Evolutionary conservation across 1,284 basidiomycete genomes (phyloP), one percentile per base, ranked within the genome.

Genomic region (Stygiomarasmius scandens): DNA sequence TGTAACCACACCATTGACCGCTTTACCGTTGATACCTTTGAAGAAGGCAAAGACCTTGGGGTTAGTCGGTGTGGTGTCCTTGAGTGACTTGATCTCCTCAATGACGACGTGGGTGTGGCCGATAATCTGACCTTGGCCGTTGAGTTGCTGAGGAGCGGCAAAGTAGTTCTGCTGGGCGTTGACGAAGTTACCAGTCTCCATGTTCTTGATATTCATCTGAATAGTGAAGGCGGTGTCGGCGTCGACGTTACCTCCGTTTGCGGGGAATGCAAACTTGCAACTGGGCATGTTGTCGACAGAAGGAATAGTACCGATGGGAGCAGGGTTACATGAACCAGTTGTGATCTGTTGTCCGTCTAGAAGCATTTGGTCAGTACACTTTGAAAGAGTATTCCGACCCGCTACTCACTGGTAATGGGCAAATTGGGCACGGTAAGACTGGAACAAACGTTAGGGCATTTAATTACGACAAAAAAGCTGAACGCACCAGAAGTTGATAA

Each of bases 41-140:
- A 87, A 88, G 72, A 84, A 87, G 3, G 77, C 79, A 59, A 84
- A 84, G 58, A 67, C 64, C 46, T 64, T 73, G 12, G 84, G 81
- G 69, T 86, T 69, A 14, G 76, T 74, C 5, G 80, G 73, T 0
- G 69, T 73, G 14, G 82, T 81, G 62, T 80, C 75, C 45, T 69
- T 67, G 54, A 84, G 66, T 32, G 65, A 56, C n/a, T 32, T 52
- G 60, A 88, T 73, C 50, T 66, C 57, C 65, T 86, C 77, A 56
- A 87, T 73, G 36, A 82, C 81, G 62, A 85, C 71, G 66, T 87
- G 85, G n/a, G 74, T 66, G 69, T 84, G 83, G 1, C 84, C 83
- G 59, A 77, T 66, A 57, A 78, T 73, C 19, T 69, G 64, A 60
- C 82, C 85, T 6, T 63, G 61, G 76, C 61, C 54, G 65, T 81